Evolutionary conservation across 331 rosid species (phyloP), one percentile per base, ranked within the genome.

Genomic region (Quercus tomentella): DNA sequence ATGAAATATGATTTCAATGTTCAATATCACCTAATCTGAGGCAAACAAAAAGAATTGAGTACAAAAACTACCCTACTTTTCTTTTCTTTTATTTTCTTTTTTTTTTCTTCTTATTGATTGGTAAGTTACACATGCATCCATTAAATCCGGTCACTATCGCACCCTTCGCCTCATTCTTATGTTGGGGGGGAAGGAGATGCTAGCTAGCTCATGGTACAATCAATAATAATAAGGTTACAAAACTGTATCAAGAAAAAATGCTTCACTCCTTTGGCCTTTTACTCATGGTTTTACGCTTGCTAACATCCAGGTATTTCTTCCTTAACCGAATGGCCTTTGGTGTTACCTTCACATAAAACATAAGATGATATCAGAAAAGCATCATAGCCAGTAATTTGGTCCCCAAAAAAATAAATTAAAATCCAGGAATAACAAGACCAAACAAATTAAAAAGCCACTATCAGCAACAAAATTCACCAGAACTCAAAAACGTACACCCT

Each of bases 271-370:
- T 92, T 63, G 82, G 93, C 86, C 22, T 93, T 83, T 74, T 91
- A 28, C 97, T 95, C 99, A 95, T 93, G 76, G 81, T 26, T 85
- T 93, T 95, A 28, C 99, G 98, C 88, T 91, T 93, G 91, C 75
- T 90, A 31, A 85, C 98, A 31, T 95, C 99, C 76, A 93, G 91
- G 82, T 91, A 93, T 80, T 90, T 95, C 87, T 95, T 95, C 84
- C 99, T 85, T 70, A 95, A 83, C 67, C 99, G 88, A 61, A 95
- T 91, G 66, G 90, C 76, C 86, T 95, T 93, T 31, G 99, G 99
- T 26, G 99, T 95, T 77, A 95, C 99, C 99, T 95, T 80, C 85
- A 84, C 6, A 51, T 14, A 55, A 12, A 80, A 67, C 56, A 79
- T 18, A 56, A 71, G 71, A 68, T 6, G 23, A 76, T 62, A 17